Conservation (phyloP, 2,329 filamentous ascomycete species). For the Pseudogymnoascus pannorum region DNA sequence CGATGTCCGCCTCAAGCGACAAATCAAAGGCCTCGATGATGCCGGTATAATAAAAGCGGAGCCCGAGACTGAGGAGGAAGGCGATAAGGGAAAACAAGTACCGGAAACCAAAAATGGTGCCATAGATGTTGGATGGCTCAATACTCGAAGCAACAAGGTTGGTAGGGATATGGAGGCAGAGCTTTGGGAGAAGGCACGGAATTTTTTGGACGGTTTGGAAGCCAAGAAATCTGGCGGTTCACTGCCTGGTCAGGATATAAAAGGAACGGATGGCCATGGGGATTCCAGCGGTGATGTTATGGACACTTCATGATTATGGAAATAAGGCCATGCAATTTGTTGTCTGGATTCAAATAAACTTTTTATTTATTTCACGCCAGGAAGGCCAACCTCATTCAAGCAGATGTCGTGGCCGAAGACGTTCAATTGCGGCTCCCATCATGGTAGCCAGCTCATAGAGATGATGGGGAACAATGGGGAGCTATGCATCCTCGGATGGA, state of each 20-base stretch:
- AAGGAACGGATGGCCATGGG: neutral
- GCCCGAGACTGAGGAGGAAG: constrained; percentile 16
- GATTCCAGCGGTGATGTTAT: neutral
- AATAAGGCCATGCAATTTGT: neutral
- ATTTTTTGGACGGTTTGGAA: constrained; percentile 41
- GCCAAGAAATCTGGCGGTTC: neutral
- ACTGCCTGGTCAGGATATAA: neutral
- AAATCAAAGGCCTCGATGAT: constrained; percentile 75
- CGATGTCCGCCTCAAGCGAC: constrained; percentile 65
- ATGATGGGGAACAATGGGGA: no score
- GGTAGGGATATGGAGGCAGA: constrained; percentile 79
- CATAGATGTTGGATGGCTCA: constrained; percentile 83
- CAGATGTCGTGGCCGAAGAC: neutral
- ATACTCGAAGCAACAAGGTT: constrained; percentile 75
- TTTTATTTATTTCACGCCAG: neutral
- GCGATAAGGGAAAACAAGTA: constrained; percentile 25
- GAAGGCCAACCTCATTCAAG: neutral
- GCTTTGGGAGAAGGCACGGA: constrained; percentile 58
- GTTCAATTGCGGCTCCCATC: neutral
- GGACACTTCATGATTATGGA: neutral
- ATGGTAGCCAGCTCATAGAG: neutral
- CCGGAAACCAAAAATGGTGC: constrained; percentile 40
- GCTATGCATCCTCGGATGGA: neutral
- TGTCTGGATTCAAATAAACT: constrained; percentile 1
- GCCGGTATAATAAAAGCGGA: constrained; percentile 55